A percentile compares a stretch with the other conserved stretches of the same genome.
Conservation (phyloP, 257 asterid genomes). For the Solanum corneliomulleri region DNA sequence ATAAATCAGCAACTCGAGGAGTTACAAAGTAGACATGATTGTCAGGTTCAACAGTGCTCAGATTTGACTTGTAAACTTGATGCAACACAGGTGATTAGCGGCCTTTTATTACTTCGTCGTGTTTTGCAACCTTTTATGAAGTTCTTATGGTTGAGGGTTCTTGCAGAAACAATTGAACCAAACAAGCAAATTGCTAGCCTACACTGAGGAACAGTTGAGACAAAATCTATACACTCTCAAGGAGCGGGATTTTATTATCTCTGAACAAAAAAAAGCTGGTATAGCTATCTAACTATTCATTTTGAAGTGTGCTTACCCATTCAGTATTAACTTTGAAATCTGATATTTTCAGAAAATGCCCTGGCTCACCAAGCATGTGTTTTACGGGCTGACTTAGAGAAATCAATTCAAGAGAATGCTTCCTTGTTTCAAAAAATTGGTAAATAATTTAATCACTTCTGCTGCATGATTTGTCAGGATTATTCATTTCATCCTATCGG, state of each 20-base stretch:
- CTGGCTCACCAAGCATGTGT: constrained; percentile 82
- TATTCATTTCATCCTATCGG: not conserved
- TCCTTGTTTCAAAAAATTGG: constrained; percentile 63
- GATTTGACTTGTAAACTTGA: constrained; percentile 50
- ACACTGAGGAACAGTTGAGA: constrained; percentile 48
- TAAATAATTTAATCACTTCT: not conserved
- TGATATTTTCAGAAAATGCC: constrained; percentile 49
- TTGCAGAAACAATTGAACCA: constrained; percentile 52
- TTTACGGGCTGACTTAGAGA: constrained; percentile 78
- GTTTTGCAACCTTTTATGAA: not conserved
- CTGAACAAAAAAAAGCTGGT: constrained; percentile 79
- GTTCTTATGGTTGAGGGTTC: constrained; percentile 13
- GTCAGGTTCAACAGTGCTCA: constrained; percentile 49
- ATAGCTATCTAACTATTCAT: not conserved
- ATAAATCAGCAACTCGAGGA: constrained; percentile 49
- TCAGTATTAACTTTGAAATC: not conserved
- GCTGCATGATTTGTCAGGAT: not conserved
- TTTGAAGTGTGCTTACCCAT: not conserved
- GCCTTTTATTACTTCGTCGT: not conserved
- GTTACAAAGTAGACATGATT: constrained; percentile 41
- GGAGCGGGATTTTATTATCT: constrained; percentile 66
- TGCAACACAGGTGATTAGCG: constrained; percentile 41
- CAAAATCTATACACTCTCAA: constrained; percentile 47
- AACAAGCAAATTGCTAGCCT: constrained; percentile 43
- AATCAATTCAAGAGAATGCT: constrained; percentile 57